Conservation (phyloP, 192 early-diverging fungal species). For the Backusella sp. region DNA sequence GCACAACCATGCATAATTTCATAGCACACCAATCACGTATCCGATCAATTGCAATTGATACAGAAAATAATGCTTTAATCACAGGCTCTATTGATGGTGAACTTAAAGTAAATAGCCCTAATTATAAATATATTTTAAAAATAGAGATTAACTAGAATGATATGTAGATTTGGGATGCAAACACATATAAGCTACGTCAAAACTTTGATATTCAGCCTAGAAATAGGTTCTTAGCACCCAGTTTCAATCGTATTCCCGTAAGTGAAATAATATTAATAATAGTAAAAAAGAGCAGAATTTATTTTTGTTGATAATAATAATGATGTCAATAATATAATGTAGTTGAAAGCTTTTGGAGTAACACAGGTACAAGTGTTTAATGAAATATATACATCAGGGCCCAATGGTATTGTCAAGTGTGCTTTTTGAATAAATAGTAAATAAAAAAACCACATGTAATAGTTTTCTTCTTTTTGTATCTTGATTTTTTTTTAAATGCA, state of each 20-base stretch:
- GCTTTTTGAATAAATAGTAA: constrained; percentile 3
- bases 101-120: constrained; percentile 47
- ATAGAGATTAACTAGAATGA: background rate
- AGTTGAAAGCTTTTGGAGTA: constrained; percentile 61
- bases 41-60: constrained; percentile 61
- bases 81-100: constrained; percentile 72
- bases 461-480: background rate
- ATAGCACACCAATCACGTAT: constrained; percentile 68
- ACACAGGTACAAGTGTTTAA: constrained; percentile 58
- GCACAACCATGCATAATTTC: constrained; percentile 63
- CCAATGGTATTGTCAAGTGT: constrained; percentile 51
- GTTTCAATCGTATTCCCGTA: constrained; percentile 50
- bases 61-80: constrained; percentile 52
- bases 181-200: constrained; percentile 45
- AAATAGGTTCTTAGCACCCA: constrained; percentile 47
- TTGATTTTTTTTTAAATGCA: constrained; percentile 15
- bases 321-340: background rate
- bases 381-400: constrained; percentile 59
- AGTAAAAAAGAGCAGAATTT: background rate
- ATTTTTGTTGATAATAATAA: background rate
- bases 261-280: background rate
- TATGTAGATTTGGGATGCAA: constrained; percentile 50
- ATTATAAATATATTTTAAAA: background rate
- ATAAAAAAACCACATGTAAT: background rate
- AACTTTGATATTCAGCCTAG: constrained; percentile 45